Conservation (phyloP, 2,329 filamentous ascomycete species). For the Colletotrichum chlorophyti region DNA sequence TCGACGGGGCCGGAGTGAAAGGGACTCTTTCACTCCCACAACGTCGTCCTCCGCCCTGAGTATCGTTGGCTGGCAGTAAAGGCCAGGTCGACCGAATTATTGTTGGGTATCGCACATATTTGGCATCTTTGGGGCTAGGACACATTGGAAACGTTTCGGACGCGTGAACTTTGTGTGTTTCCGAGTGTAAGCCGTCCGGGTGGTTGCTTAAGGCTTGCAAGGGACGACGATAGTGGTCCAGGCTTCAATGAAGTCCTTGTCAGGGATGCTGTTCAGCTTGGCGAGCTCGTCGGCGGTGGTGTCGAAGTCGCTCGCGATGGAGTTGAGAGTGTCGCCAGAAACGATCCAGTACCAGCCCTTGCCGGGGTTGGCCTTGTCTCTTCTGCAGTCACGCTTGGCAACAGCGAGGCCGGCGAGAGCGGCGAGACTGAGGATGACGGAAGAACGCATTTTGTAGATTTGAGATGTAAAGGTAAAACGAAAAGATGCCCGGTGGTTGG, state of each 20-base stretch:
- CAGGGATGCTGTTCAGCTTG: not conserved
- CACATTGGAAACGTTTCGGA: too few species aligned
- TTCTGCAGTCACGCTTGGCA: not conserved
- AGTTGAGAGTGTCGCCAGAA: not conserved
- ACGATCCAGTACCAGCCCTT: not conserved
- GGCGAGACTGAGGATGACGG: not conserved
- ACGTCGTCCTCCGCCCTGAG: too few species aligned
- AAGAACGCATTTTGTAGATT: not conserved
- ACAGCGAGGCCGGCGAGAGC: not conserved
- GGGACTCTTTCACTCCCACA: too few species aligned
- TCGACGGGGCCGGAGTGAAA: too few species aligned
- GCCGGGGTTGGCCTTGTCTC: not conserved
- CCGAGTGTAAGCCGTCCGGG: not conserved
- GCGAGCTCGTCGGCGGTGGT: not conserved
- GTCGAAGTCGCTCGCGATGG: not conserved
- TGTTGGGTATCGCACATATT: too few species aligned
- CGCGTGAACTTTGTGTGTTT: too few species aligned
- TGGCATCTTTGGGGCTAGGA: too few species aligned
- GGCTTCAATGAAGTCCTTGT: not conserved
- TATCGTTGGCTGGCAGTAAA: too few species aligned
- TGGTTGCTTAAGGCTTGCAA: not conserved
- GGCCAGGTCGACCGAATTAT: too few species aligned
- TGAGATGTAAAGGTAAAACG: too few species aligned
- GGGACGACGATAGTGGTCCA: not conserved
- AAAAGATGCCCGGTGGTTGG: too few species aligned